phyloP scores from a whole-genome alignment of 2,329 filamentous ascomycete genomes.

The Aspergillus sp. region DNA sequence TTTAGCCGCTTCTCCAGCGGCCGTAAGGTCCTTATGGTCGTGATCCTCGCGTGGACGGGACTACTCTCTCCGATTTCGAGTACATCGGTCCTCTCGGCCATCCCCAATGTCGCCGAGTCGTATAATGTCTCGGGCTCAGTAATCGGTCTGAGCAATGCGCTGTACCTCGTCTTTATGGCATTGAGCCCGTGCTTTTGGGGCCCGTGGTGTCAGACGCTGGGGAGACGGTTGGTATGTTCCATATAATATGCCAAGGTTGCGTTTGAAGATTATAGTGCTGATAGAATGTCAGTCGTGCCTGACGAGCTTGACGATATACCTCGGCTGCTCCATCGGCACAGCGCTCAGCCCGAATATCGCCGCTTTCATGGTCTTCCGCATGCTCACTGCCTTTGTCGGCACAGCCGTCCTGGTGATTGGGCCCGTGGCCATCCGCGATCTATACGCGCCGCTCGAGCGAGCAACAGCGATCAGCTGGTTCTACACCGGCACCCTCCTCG shows the following conservation, averaged over 20 bases:
- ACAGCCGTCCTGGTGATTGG: constrained; percentile 76
- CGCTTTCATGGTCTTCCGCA: constrained; percentile 74
- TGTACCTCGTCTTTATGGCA: constrained; percentile 78
- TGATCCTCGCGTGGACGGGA: constrained; percentile 14
- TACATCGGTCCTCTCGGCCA: constrained; percentile 63
- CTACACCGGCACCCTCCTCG: constrained; percentile 70
- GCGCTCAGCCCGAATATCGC: constrained; percentile 72
- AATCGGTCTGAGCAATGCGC: constrained; percentile 74
- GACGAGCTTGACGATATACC: constrained; percentile 66
- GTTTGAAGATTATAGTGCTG: neutral
- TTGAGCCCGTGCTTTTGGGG: constrained; percentile 72
- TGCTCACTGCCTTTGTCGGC: constrained; percentile 75
- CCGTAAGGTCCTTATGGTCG: constrained; percentile 12
- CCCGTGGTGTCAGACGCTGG: constrained; percentile 69
- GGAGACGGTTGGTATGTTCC: constrained; percentile 58
- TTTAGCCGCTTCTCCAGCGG: constrained; percentile 7
- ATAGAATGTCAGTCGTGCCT: constrained; percentile 57
- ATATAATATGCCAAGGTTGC: too few relatives aligned
- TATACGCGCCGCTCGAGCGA: constrained; percentile 68
- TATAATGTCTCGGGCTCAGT: constrained; percentile 69
- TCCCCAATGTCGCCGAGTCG: constrained; percentile 71
- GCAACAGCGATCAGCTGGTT: constrained; percentile 77
- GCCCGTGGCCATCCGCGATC: constrained; percentile 69
- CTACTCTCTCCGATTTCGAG: constrained; percentile 59
- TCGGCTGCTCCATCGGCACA: constrained; percentile 71